Evolutionary conservation across 257 asterid species (phyloP), one percentile per base, ranked within the genome.

Genomic region (Nicotiana noctiflora): DNA sequence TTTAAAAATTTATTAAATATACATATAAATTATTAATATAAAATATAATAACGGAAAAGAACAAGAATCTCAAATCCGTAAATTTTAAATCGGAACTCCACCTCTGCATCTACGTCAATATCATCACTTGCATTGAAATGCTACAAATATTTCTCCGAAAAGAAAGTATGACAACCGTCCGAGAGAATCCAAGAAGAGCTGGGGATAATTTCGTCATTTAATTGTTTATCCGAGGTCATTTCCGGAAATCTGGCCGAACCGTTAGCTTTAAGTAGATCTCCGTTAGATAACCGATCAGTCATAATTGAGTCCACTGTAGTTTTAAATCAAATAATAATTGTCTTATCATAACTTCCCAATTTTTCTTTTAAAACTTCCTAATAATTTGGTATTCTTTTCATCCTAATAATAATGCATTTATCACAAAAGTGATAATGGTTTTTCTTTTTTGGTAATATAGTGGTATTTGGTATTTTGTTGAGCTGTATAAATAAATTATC

Each of bases 261-360:
- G 11, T 7, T 40, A 40, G 44, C 2, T 10, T 40, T 49, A 23
- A 34, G 74, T 68, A 40, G 76, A 62, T 59, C 51, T 80, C 6
- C 57, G 29, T 62, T 61, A 80, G 80, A 76, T 80, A 80, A 77
- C 81, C 78, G 79, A 80, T 81, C 83, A 62, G 83, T 85, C 88
- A 77, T 81, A 27, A 62, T 83, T 75, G 4, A 44, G 60, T 61
- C 78, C 78, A 75, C 79, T 13, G 63, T 29, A 34, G n/a, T 12
- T 19, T 12, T 67, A n/a, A 21, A 70, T 44, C 77, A 70, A 70
- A 70, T 70, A 70, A 70, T 70, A 5, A 44, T 44, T 70, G 77
- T 44, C 59, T 72, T 72, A 46, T 72, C 77, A 72, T 46, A 72
- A 46, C 40, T 46, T 13, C 59, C 60, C 60, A 70, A 2, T 12